Percentiles rank a stretch among this genome's conserved stretches.
Evolutionary conservation across 345 rosid genomes (phyloP).

Genomic region (Eucalyptus virginea): DNA sequence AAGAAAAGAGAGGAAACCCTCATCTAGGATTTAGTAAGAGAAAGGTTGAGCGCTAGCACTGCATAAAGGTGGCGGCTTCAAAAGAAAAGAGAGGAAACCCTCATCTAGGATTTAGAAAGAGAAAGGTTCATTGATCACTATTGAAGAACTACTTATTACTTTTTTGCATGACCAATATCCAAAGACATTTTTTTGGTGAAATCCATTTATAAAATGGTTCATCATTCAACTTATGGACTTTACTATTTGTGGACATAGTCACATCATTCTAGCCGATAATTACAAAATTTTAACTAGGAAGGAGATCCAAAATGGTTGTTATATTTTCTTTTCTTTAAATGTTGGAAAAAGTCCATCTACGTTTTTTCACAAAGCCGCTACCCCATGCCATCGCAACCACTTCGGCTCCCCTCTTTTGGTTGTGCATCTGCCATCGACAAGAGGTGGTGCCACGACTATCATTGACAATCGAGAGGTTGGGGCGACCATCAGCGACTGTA

Average conservation of each 20-base stretch:
- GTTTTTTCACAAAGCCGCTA: background rate
- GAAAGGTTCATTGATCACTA: background rate
- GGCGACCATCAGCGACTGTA: rapidly evolving
- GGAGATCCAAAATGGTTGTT: background rate
- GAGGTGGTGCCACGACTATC: background rate
- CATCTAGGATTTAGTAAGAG: too few species aligned
- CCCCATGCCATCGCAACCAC: background rate
- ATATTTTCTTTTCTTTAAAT: too few species aligned
- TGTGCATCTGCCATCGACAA: background rate
- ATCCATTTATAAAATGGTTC: background rate
- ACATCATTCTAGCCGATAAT: background rate
- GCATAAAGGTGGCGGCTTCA: too few species aligned
- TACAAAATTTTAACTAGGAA: background rate
- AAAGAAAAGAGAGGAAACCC: background rate
- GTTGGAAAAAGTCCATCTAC: background rate
- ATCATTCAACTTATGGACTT: background rate
- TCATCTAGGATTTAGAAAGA: background rate
- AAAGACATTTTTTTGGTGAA: background rate
- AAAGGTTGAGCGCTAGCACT: too few species aligned
- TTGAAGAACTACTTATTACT: background rate
- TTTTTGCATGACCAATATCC: background rate
- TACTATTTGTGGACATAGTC: background rate
- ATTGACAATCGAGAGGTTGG: rapidly evolving
- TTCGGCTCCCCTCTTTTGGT: background rate
- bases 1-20: too few species aligned